These are phyloP conservation scores for Elongisporangium anandrum DNA, from an alignment of 352 stramenopile genomes.

Conservation along the genomic window DNA sequence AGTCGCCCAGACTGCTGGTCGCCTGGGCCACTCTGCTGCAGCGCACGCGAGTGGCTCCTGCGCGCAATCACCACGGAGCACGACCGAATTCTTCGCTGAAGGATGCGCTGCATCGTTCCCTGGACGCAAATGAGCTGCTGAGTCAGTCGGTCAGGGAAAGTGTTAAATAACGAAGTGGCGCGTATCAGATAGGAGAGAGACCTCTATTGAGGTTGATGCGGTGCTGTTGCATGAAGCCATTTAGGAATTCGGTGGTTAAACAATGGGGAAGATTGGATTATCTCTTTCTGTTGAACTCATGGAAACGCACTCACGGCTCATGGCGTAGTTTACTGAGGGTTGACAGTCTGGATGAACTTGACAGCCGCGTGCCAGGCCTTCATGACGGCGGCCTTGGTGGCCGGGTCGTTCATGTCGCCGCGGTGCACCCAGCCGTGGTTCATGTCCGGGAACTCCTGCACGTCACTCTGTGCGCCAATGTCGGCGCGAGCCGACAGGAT, in stretches of 20 bases:
- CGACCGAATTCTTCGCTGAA: background rate
- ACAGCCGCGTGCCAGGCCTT: constrained; percentile 54
- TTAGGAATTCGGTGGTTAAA: background rate
- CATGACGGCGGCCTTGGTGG: constrained; percentile 57
- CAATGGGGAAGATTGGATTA: background rate
- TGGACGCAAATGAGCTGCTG: background rate
- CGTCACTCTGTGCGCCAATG: constrained; percentile 47
- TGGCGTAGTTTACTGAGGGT: constrained; percentile 23
- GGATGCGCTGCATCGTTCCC: background rate
- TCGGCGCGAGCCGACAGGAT: constrained; percentile 53
- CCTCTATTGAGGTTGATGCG: background rate
- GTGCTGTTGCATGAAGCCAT: background rate
- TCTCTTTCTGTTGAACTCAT: background rate
- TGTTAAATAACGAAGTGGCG: background rate
- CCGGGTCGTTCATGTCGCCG: constrained; percentile 64
- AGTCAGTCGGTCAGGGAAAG: background rate
- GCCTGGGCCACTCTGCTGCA: background rate
- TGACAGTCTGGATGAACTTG: constrained; percentile 60
- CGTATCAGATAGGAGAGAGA: background rate
- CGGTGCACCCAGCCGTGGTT: constrained; percentile 84
- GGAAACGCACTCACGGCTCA: background rate
- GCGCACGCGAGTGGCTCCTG: constrained; percentile 1
- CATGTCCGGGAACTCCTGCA: constrained; percentile 63
- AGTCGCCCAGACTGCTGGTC: constrained; percentile 5
- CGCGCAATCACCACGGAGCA: background rate